These are phyloP conservation scores for Gossypium mustelinum DNA, from an alignment of 345 rosid genomes.

Conservation along the genomic window DNA sequence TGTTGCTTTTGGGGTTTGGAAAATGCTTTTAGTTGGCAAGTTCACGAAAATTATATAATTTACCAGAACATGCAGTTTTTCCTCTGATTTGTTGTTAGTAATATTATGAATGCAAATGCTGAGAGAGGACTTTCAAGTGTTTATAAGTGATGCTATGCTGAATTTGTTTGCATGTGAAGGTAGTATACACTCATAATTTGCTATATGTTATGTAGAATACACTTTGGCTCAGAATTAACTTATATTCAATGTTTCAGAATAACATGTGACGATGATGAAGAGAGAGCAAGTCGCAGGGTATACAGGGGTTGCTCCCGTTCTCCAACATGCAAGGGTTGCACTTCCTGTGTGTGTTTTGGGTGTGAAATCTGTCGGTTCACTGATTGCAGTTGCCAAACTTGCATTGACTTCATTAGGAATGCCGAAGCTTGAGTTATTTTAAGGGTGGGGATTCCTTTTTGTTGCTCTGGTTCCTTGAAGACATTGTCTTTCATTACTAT, in stretches of 20 bases:
- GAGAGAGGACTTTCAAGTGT: neutral
- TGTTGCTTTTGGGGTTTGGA: neutral
- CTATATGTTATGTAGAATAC: neutral
- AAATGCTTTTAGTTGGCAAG: neutral
- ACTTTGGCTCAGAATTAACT: neutral
- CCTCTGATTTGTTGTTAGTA: neutral
- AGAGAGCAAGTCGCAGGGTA: slow-evolving; percentile 74
- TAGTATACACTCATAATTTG: neutral
- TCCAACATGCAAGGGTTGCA: slow-evolving; percentile 88
- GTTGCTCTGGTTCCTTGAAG: neutral
- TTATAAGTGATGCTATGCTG: neutral
- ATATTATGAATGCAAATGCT: neutral
- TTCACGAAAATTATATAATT: no score
- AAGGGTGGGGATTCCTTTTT: neutral
- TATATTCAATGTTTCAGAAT: slow-evolving; percentile 36
- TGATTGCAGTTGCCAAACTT: slow-evolving; percentile 92
- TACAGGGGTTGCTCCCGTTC: slow-evolving; percentile 81
- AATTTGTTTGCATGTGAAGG: neutral
- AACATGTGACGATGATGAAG: slow-evolving; percentile 67
- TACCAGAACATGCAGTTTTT: no score
- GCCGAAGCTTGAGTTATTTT: slow-evolving; percentile 36
- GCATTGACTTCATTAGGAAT: slow-evolving; percentile 75
- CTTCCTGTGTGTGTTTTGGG: slow-evolving; percentile 95
- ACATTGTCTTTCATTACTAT: neutral
- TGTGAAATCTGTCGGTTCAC: slow-evolving; percentile 81